A percentile compares a stretch with the other conserved stretches of the same genome.
Conservation (phyloP, 371 early-diverging fungal species). For the Apophysomyces elegans region DNA sequence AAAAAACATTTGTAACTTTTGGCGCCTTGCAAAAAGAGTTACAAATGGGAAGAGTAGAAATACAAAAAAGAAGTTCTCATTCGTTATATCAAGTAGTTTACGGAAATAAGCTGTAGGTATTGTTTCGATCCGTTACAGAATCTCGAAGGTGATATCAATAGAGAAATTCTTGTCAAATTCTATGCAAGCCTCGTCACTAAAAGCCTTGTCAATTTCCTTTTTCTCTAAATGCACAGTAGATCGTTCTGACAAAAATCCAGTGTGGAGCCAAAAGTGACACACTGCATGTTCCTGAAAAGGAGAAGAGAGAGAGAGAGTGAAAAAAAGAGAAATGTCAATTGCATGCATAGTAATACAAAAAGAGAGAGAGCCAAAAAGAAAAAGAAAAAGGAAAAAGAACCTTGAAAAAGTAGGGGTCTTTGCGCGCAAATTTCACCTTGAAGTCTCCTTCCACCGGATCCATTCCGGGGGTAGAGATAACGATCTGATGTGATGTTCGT, state of each 20-base stretch:
- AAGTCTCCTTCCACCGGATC: slow-evolving; percentile 50
- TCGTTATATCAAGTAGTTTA: no score
- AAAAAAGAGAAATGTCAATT: not conserved
- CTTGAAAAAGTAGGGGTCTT: slow-evolving; percentile 31
- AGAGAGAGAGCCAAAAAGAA: not conserved
- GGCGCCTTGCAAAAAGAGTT: no score
- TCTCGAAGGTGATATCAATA: slow-evolving; percentile 27
- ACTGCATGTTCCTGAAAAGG: slow-evolving; percentile 25
- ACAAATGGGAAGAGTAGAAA: no score
- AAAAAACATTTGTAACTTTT: no score
- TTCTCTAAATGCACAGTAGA: slow-evolving; percentile 39
- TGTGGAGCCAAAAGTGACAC: slow-evolving; percentile 59
- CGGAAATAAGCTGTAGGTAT: no score
- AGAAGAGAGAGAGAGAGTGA: no score
- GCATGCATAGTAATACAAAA: not conserved
- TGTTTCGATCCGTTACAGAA: not conserved
- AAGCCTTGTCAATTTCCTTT: slow-evolving; percentile 40
- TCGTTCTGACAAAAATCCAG: slow-evolving; percentile 43
- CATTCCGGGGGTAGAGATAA: slow-evolving; percentile 31
- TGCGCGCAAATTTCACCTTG: slow-evolving; percentile 48
- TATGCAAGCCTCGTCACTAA: slow-evolving; percentile 20
- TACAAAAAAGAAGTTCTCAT: no score
- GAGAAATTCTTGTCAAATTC: slow-evolving; percentile 31
- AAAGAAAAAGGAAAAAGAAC: not conserved
- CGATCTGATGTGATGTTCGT: slow-evolving; percentile 24